These are phyloP conservation scores for Tuber calosporum DNA, from an alignment of 495 filamentous ascomycete genomes.

Conservation along the genomic window DNA sequence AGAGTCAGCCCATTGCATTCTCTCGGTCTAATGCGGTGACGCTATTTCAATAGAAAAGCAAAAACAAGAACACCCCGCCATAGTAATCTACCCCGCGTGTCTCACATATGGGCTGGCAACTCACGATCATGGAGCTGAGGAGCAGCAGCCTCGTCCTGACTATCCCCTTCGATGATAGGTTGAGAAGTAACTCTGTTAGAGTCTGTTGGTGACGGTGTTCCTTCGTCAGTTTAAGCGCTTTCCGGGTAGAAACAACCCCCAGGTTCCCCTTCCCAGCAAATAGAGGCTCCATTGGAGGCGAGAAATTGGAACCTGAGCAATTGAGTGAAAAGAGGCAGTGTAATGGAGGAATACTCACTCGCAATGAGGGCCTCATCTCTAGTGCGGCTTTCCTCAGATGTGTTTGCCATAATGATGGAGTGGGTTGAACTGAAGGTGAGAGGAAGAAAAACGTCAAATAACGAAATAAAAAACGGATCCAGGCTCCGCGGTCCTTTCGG, in stretches of 20 bases:
- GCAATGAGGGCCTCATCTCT: constrained; percentile 47
- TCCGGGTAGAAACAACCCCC: neutral
- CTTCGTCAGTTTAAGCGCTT: neutral
- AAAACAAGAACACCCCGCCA: neutral
- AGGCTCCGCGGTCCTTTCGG: neutral
- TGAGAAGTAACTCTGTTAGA: constrained; percentile 5
- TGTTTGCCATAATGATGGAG: constrained; percentile 31
- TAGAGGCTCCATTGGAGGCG: neutral
- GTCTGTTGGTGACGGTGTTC: neutral
- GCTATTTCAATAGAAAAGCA: constrained; percentile 4
- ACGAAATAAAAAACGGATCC: neutral
- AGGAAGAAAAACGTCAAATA: neutral
- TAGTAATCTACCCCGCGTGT: neutral
- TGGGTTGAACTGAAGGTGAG: constrained; percentile 2
- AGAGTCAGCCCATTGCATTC: constrained; percentile 8
- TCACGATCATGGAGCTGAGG: constrained; percentile 34
- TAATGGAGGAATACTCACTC: constrained; percentile 30
- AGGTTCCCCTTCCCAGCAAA: neutral
- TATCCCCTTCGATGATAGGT: constrained; percentile 35
- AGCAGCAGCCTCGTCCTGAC: constrained; percentile 21
- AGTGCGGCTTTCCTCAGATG: constrained; percentile 43
- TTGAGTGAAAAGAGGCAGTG: neutral
- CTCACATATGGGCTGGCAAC: constrained; percentile 5
- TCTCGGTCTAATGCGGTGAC: neutral
- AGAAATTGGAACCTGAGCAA: neutral